These are phyloP conservation scores for Phytophthora sp. DNA, from an alignment of 352 stramenopile species.

Conservation along the genomic window DNA sequence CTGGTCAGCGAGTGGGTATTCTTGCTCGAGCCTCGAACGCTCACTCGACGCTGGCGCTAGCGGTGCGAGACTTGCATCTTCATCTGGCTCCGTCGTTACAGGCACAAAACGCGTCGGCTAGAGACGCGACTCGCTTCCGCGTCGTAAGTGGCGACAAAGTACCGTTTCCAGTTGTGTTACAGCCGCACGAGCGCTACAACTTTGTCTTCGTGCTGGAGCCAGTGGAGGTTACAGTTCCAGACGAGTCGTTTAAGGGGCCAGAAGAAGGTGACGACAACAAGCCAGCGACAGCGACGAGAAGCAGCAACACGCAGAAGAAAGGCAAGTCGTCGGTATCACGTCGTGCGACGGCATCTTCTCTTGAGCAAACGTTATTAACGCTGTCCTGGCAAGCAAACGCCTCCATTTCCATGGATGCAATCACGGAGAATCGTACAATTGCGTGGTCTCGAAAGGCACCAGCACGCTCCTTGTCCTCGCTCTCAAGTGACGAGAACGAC, in stretches of 20 bases:
- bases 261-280: slow-evolving; percentile 16
- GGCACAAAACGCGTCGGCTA: slow-evolving; percentile 2
- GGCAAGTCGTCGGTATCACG: slow-evolving; percentile 3
- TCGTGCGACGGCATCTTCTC: slow-evolving; percentile 7
- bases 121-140: slow-evolving; percentile 35
- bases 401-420: slow-evolving; percentile 39
- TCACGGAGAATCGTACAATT: slow-evolving; percentile 74
- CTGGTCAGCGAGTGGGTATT: slow-evolving; percentile 49
- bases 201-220: slow-evolving; percentile 62
- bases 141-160: slow-evolving; percentile 46
- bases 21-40: slow-evolving; percentile 56
- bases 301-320: slow-evolving; percentile 25
- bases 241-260: slow-evolving; percentile 21
- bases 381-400: slow-evolving; percentile 59
- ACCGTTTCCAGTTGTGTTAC: slow-evolving; percentile 65
- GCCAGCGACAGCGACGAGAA: slow-evolving; percentile 9
- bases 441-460: slow-evolving; percentile 58
- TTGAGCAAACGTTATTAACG: slow-evolving; percentile 64
- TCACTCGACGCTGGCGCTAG: slow-evolving; percentile 45
- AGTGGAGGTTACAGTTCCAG: slow-evolving; percentile 16
- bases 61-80: slow-evolving; percentile 67
- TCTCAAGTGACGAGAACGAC: slow-evolving; percentile 23
- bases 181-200: slow-evolving; percentile 66
- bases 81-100: slow-evolving; percentile 60
- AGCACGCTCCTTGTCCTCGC: slow-evolving; percentile 9